phyloP scores from a whole-genome alignment of 805 yeast genomes.

The Kuraishia piskuri region DNA sequence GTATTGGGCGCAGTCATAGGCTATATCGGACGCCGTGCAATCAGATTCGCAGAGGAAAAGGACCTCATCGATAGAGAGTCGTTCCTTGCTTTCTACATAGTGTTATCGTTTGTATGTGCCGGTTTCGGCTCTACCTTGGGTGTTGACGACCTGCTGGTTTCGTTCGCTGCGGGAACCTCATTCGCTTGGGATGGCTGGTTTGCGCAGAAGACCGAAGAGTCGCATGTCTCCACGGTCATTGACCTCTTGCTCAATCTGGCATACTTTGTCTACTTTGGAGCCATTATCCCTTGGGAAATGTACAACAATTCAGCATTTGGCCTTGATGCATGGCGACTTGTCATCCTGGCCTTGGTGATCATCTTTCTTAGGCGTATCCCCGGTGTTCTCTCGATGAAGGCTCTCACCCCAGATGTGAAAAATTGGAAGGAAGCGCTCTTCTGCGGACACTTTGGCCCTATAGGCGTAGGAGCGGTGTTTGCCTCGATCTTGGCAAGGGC shows the following conservation, averaged over 20 bases:
- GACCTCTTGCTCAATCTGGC: slow-evolving; percentile 59
- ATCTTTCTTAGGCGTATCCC: slow-evolving; percentile 74
- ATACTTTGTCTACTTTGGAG: slow-evolving; percentile 62
- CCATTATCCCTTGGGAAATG: slow-evolving; percentile 60
- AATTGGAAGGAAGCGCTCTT: slow-evolving; percentile 92
- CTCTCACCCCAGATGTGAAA: slow-evolving; percentile 78
- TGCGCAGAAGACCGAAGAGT: slow-evolving; percentile 48
- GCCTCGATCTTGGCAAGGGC: slow-evolving; percentile 25
- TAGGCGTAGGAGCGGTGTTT: slow-evolving; percentile 46
- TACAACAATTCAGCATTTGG: slow-evolving; percentile 41
- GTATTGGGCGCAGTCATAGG: slow-evolving; percentile 49
- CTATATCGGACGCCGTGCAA: slow-evolving; percentile 35
- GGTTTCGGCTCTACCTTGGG: slow-evolving; percentile 61
- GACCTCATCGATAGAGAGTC: slow-evolving; percentile 56
- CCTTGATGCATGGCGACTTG: slow-evolving; percentile 42
- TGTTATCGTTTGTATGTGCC: slow-evolving; percentile 47
- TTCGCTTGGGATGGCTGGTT: slow-evolving; percentile 71
- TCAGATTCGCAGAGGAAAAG: slow-evolving; percentile 43
- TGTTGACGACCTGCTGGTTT: slow-evolving; percentile 62
- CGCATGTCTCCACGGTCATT: slow-evolving; percentile 56
- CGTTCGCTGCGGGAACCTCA: slow-evolving; percentile 67
- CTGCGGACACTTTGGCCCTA: slow-evolving; percentile 94
- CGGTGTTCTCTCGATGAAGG: slow-evolving; percentile 65
- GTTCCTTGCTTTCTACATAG: slow-evolving; percentile 43
- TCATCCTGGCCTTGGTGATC: slow-evolving; percentile 41